phyloP scores from a whole-genome alignment of 169 alveolate genomes.

The Cystoisospora suis region DNA sequence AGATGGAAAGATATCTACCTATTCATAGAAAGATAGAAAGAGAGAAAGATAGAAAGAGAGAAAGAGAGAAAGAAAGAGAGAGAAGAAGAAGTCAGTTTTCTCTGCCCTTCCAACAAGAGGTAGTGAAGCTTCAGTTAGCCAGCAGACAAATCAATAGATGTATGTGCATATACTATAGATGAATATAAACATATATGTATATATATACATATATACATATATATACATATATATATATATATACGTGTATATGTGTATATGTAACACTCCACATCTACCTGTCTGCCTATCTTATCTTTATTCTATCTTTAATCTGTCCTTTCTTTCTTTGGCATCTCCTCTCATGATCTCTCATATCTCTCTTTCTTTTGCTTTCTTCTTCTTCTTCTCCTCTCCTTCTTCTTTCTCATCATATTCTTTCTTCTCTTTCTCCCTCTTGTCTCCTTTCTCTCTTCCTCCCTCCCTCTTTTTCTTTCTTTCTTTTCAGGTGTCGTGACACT shows the following conservation, averaged over 20 bases:
- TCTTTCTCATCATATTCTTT: background rate
- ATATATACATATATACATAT: background rate
- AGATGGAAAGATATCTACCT: too few relatives aligned
- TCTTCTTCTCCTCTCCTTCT: background rate
- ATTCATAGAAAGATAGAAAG: too few relatives aligned
- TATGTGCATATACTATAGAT: too few relatives aligned
- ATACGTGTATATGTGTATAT: too few relatives aligned
- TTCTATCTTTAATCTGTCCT: too few relatives aligned
- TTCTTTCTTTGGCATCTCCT: too few relatives aligned
- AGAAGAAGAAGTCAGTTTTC: background rate
- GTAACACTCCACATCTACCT: too few relatives aligned
- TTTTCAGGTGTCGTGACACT: background rate
- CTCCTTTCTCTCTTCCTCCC: background rate
- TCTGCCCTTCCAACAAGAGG: background rate
- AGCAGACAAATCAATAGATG: too few relatives aligned
- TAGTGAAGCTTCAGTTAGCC: too few relatives aligned
- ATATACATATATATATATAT: background rate
- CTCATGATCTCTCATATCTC: background rate
- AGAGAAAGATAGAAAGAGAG: background rate
- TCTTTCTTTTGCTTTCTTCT: background rate
- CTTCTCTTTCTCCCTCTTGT: background rate
- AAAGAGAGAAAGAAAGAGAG: background rate
- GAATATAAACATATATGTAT: background rate
- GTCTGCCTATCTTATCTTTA: too few relatives aligned
- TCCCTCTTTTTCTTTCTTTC: background rate